Base-by-base conservation (phyloP, 441 rosid genomes). In the Populus tomentosa region DNA sequence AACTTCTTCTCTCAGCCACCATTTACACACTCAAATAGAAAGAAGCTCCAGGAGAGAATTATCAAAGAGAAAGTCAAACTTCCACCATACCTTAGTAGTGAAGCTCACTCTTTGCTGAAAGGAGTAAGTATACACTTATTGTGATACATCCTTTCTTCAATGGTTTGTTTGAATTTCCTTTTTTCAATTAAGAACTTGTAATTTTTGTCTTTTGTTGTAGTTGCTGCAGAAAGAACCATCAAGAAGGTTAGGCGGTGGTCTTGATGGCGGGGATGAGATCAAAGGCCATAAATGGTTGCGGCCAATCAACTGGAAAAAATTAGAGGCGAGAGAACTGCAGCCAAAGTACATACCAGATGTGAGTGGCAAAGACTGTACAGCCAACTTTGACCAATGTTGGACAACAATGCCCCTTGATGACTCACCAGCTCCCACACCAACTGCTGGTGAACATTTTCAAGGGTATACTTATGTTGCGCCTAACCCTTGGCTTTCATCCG, bases 261-360 rank as follows among this genome's bases (percentile, higher is more conserved):
- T 89, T 62, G 70, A 56, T 69, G 96, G 90, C 38, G 94, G 90
- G 75, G 90, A 89, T 75, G 90, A 86, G 59, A 78, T 91, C 74
- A 91, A 85, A 80, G 64, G 77, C 26, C 92, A 90, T 74, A 89
- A 89, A 82, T 91, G 94, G 96, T 90, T 92, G 76, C 87, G 80
- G 65, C 73, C 90, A 56, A 82, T 92, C 80, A 90, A 89, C 78
- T 92, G 97, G 97, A 90, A 92, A 80, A 92, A 86, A 77, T 79
- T 89, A 79, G 97, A 92, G 80, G 87, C 83, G 11, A 86, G 89
- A 80, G 94, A 89, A 80, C 62, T 84, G 69, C 77, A 82, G 70
- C 97, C 93, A 21, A 90, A 88, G 83, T 92, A 90, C 86, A 84
- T 83, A 85, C 97, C 97, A 10, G 92, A 87, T 69, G 94, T 90